Base-by-base conservation (phyloP, 2,329 filamentous ascomycete species). In the Plectosphaerella sp. region DNA sequence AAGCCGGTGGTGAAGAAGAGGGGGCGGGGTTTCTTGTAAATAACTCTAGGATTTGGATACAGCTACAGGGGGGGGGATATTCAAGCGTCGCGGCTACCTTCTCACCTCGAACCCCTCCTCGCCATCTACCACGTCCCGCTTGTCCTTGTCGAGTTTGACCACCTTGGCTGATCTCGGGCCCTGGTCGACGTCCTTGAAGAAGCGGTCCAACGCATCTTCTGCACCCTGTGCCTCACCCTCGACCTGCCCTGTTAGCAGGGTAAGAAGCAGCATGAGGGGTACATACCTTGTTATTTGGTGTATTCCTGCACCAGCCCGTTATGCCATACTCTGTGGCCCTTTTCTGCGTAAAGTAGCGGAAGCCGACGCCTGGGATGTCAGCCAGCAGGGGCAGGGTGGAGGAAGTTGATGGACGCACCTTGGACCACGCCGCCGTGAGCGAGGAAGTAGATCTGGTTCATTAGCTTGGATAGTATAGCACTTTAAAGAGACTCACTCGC, bases 151-250 rank as follows among this genome's bases (percentile, higher is more conserved):
- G 8, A 96, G 72, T 60, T 86, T 85, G 37, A 84, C 83, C 0
- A 97, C 93, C 22, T 80, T 80, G 2, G 92, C 86, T 51, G 82
- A 76, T 1, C 77, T 73, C 0, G 92, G 92, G 0, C 93, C 93
- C 49, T 83, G 79, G 62, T 91, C 80, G 46, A 97, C 73, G 56
- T 90, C 84, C 59, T 87, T 82, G 36, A 96, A 72, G 58, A 97
- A 87, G 51, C 83, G 80, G 49, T 83, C 70, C 24, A 97, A 67
- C 3, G 78, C 70, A 1, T 83, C 78, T 1, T 84, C 77, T 2
- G 80, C 76, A 28, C 91, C 92, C 66, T 97, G 93, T 5, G 87
- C 91, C 71, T 97, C 92, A 24, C 93, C 93, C 64, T 90, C 84
- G 46, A 97, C 92, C 90, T 96, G 8, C 8, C 3, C 28, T 33